Percentiles rank a stretch among this genome's conserved stretches.
These are phyloP conservation scores for Beauveria pseudobassiana DNA, from an alignment of 2,329 filamentous ascomycete genomes.

Conservation along the genomic window DNA sequence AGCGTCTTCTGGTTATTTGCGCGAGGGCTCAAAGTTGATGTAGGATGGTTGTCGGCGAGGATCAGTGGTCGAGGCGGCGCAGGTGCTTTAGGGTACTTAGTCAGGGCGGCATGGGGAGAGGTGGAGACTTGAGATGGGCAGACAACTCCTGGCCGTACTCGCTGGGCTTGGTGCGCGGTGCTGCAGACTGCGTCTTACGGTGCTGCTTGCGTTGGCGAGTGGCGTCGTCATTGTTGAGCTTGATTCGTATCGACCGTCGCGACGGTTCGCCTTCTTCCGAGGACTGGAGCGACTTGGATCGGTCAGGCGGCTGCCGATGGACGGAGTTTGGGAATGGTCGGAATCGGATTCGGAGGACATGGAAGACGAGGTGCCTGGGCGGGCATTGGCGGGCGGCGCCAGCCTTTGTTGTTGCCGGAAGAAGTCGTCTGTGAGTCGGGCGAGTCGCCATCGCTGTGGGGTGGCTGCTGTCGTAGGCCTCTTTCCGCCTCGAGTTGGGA, in stretches of 20 bases:
- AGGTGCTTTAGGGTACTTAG: conserved; percentile 84
- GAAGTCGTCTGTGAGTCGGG: conserved; percentile 17
- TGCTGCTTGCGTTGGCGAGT: conserved; percentile 68
- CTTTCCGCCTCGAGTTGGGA: conserved; percentile 13
- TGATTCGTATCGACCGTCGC: conserved; percentile 82
- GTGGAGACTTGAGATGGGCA: conserved; percentile 86
- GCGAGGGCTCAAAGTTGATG: conserved; percentile 50
- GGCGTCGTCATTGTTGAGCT: conserved; percentile 74
- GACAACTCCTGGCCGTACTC: conserved; percentile 48
- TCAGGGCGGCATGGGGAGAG: conserved; percentile 69
- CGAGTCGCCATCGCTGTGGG: conserved; percentile 20
- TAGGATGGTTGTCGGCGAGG: conserved; percentile 83
- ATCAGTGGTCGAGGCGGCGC: conserved; percentile 85
- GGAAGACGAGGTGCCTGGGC: conserved; percentile 46
- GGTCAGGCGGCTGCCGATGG: conserved; percentile 36
- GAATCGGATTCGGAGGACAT: conserved; percentile 66
- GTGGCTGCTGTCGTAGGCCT: conserved; percentile 37
- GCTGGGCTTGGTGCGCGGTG: conserved; percentile 34
- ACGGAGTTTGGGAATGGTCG: conserved; percentile 32
- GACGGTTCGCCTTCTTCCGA: conserved; percentile 57
- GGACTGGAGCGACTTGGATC: conserved; percentile 54
- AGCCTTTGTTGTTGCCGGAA: conserved; percentile 21
- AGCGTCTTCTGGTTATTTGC: conserved; percentile 79
- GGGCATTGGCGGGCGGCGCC: conserved; percentile 19
- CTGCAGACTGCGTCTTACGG: conserved; percentile 49